Conservation (phyloP, 805 yeast genomes). For the Candida silvicultrix region DNA sequence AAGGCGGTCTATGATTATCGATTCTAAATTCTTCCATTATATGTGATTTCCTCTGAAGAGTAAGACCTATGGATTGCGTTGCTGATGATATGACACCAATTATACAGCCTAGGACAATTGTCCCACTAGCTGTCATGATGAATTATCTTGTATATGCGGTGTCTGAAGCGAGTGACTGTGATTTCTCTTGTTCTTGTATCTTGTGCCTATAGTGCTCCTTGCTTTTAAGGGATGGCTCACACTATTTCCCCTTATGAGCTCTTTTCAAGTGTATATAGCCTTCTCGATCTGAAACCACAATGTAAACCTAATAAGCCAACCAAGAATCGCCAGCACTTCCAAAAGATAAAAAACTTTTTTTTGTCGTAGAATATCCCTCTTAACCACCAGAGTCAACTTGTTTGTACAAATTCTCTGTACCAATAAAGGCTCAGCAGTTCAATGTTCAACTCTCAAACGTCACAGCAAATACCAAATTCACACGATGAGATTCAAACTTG, state of each 20-base stretch:
- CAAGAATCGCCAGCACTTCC: too few relatives aligned
- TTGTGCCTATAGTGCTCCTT: too few relatives aligned
- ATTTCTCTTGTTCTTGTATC: too few relatives aligned
- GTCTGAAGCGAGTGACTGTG: background rate
- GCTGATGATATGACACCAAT: constrained; percentile 75
- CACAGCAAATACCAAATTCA: background rate
- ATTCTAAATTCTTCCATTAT: constrained; percentile 34
- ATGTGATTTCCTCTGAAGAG: constrained; percentile 77
- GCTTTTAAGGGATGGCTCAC: too few relatives aligned
- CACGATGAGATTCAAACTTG: background rate
- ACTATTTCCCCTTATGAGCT: too few relatives aligned
- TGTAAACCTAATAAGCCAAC: too few relatives aligned
- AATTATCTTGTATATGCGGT: background rate
- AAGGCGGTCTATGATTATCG: constrained; percentile 23
- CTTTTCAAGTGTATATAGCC: too few relatives aligned
- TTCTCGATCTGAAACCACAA: too few relatives aligned
- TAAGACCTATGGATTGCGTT: constrained; percentile 74
- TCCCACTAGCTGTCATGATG: background rate
- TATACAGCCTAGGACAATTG: constrained; percentile 50
- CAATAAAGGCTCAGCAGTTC: background rate
- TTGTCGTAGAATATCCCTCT: too few relatives aligned
- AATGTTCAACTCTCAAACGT: background rate
- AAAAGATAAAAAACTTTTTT: too few relatives aligned
- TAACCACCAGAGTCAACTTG: too few relatives aligned
- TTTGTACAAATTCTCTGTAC: background rate